Percentiles rank a stretch among this genome's conserved stretches.
phyloP scores from a whole-genome alignment of 495 filamentous ascomycete genomes.

The Penicillium paxilli region DNA sequence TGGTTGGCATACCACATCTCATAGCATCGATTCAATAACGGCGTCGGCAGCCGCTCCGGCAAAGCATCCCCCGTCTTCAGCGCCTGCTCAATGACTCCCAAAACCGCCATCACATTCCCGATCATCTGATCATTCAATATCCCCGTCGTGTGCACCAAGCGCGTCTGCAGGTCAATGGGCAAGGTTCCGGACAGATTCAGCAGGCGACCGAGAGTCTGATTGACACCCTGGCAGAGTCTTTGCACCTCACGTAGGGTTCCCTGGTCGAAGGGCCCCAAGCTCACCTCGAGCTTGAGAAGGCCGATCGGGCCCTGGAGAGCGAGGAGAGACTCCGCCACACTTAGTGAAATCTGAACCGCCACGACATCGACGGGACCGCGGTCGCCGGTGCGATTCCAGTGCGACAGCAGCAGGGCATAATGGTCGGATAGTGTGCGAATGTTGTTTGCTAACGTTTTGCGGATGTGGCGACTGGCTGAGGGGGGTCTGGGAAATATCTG shows the following conservation, averaged over 20 bases:
- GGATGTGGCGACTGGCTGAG: not conserved
- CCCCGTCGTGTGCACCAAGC: not conserved
- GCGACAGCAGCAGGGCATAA: constrained; percentile 1
- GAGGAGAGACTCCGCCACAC: not conserved
- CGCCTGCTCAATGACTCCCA: not conserved
- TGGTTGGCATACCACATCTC: not conserved
- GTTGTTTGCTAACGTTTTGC: not conserved
- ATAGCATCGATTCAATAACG: not conserved
- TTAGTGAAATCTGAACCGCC: not conserved
- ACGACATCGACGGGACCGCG: constrained; percentile 4
- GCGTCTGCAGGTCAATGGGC: not conserved
- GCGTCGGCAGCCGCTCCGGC: not conserved
- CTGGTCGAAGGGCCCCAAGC: not conserved
- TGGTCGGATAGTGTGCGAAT: not conserved
- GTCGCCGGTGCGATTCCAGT: not conserved
- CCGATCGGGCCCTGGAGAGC: not conserved
- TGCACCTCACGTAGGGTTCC: not conserved
- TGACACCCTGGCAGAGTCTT: not conserved
- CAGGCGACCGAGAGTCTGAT: not conserved
- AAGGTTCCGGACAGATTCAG: not conserved
- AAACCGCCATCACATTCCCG: not conserved
- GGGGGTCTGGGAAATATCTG: constrained; percentile 1
- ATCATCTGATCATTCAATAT: not conserved
- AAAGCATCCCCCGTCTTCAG: not conserved
- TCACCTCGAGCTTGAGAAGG: not conserved